phyloP scores from a whole-genome alignment of 2,329 filamentous ascomycete species.

The Pseudogymnoascus sp. region DNA sequence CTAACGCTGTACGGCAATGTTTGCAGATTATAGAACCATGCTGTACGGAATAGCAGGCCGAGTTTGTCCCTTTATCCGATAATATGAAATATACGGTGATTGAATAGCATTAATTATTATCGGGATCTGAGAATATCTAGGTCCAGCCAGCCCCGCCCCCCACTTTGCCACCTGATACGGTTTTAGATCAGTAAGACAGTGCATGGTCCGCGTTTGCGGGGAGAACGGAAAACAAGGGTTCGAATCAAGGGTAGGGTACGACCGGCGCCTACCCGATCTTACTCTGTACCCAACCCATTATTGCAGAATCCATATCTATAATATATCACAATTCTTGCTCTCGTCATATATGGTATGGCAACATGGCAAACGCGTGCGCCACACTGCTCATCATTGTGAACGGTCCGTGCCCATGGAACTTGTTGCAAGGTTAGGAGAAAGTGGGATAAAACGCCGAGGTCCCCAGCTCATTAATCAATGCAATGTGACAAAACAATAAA shows the following conservation, averaged over 20 bases:
- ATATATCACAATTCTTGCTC: background rate
- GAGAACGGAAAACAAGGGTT: constrained; percentile 5
- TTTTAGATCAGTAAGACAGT: background rate
- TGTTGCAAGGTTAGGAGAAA: background rate
- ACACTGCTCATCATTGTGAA: background rate
- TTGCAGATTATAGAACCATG: background rate
- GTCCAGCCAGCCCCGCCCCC: background rate
- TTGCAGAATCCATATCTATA: background rate
- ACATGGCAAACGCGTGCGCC: background rate
- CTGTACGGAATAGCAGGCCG: background rate
- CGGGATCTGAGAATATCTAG: background rate
- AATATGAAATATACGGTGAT: background rate
- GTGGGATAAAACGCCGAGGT: background rate
- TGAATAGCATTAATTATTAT: background rate
- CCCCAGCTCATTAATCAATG: background rate
- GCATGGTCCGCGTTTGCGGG: background rate
- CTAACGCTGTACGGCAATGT: background rate
- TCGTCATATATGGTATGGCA: background rate
- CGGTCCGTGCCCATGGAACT: background rate
- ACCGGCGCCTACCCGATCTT: background rate
- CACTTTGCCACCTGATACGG: constrained; percentile 4
- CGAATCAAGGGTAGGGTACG: background rate
- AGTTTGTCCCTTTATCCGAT: background rate
- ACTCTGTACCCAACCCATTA: background rate
- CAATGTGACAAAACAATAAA: background rate